Percentiles rank a stretch among this genome's conserved stretches.
Evolutionary conservation across 2,329 filamentous ascomycete species (phyloP).

Genomic region (Paracamarosporium sp.): DNA sequence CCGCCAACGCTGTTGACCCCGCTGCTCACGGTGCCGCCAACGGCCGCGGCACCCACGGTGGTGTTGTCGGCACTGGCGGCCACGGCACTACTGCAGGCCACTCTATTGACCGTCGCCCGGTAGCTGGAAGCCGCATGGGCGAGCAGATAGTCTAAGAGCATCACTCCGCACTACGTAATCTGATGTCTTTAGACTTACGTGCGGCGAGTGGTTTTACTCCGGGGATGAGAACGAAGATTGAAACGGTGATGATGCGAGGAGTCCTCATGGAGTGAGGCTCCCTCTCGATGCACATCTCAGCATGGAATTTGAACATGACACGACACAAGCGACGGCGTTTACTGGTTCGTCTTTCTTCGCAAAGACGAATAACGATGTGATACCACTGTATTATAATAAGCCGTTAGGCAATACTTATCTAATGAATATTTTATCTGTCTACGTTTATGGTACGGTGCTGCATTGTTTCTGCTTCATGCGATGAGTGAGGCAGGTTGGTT

Average conservation of each 20-base stretch:
- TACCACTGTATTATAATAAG: neutral
- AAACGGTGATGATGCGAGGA: neutral
- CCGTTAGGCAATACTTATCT: neutral
- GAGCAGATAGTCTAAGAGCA: slow-evolving; percentile 35
- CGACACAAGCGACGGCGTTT: slow-evolving; percentile 5
- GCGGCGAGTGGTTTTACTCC: neutral
- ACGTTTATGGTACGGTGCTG: too few relatives aligned
- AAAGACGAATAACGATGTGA: neutral
- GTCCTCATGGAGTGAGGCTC: neutral
- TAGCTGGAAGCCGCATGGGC: slow-evolving; percentile 30
- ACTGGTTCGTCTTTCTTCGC: neutral
- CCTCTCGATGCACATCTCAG: neutral
- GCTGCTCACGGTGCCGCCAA: slow-evolving; percentile 35
- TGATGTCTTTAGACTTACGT: neutral
- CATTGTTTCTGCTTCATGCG: too few relatives aligned
- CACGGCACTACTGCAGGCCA: slow-evolving; percentile 22
- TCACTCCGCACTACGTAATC: too few relatives aligned
- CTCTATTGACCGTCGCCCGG: slow-evolving; percentile 38
- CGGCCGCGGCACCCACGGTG: slow-evolving; percentile 28
- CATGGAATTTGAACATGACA: neutral
- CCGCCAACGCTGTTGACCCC: slow-evolving; percentile 14
- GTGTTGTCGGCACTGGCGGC: slow-evolving; percentile 23
- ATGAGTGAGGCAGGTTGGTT: too few relatives aligned
- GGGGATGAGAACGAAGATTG: neutral
- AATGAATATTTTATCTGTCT: too few relatives aligned